Evolutionary conservation across 1,284 basidiomycete genomes (phyloP).

Genomic region (Entoloma clypeatum): DNA sequence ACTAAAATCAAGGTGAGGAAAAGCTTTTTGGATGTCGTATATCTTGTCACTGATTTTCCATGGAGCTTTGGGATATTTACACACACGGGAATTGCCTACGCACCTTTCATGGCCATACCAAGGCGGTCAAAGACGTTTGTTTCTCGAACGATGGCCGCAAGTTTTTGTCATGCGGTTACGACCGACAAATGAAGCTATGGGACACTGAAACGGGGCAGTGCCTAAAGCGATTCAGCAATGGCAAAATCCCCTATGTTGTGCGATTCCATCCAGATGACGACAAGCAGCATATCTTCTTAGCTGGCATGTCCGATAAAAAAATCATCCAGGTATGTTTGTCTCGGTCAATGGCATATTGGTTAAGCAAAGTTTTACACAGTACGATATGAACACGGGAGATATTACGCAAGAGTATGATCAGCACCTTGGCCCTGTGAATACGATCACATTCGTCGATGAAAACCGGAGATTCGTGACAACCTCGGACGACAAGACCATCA

Average conservation of each 20-base stretch:
- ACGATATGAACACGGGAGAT: constrained; percentile 89
- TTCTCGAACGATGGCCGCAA: constrained; percentile 91
- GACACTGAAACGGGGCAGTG: constrained; percentile 99
- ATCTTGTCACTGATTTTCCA: constrained; percentile 6
- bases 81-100: constrained; percentile 94
- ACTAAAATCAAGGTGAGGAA: constrained; percentile 88
- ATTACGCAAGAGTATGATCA: constrained; percentile 99
- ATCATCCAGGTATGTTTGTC: constrained; percentile 79
- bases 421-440: constrained; percentile 97
- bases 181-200: constrained; percentile 98
- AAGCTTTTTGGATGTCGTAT: constrained; percentile 7
- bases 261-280: constrained; percentile 95
- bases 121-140: constrained; percentile 93
- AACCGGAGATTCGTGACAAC: constrained; percentile 97
- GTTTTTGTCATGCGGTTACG: constrained; percentile 93
- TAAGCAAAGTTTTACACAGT: constrained; percentile 47
- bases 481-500: constrained; percentile 98
- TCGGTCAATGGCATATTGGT: neutral
- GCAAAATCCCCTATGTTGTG: constrained; percentile 94
- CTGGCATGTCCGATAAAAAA: constrained; percentile 99
- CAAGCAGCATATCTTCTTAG: constrained; percentile 94
- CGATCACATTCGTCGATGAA: constrained; percentile 97
- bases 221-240: constrained; percentile 92
- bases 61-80: constrained; percentile 96
- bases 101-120: constrained; percentile 96